A percentile compares a stretch with the other conserved stretches of the same genome.
Conservation (phyloP, 148 eudicot species). For the Persicaria tinctoria region DNA sequence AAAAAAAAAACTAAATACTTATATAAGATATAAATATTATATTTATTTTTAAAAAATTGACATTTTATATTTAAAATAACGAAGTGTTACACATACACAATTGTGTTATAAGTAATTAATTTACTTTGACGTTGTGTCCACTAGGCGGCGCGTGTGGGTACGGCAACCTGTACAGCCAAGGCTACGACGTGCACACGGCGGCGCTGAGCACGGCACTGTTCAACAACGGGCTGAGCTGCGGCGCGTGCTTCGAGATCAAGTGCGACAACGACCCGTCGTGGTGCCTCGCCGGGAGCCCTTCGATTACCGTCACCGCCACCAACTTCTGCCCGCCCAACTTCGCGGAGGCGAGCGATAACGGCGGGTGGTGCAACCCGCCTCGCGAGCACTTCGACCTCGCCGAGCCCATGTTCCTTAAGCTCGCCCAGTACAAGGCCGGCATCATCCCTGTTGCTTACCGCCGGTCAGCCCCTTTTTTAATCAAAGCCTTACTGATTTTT, state of each 20-base stretch:
- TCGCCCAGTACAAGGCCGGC: conserved; percentile 85
- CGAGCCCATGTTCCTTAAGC: conserved; percentile 86
- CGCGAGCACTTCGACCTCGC: conserved; percentile 84
- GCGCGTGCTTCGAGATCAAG: conserved; percentile 78
- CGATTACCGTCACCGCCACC: conserved; percentile 74
- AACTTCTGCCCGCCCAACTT: conserved; percentile 86
- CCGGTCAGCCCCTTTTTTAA: conserved; percentile 26
- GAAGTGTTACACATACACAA: too few species aligned
- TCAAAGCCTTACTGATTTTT: neutral
- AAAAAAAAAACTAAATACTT: too few species aligned
- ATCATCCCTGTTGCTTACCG: conserved; percentile 82
- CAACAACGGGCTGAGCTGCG: conserved; percentile 83
- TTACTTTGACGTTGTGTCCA: neutral
- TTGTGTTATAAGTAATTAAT: too few species aligned
- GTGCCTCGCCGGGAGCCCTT: conserved; percentile 85
- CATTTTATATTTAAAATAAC: too few species aligned
- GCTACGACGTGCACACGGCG: conserved; percentile 68
- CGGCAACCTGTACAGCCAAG: conserved; percentile 12
- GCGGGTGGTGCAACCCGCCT: conserved; percentile 98
- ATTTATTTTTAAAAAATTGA: too few species aligned
- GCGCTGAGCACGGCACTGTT: conserved; percentile 86
- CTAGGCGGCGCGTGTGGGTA: conserved; percentile 13
- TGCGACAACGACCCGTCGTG: conserved; percentile 60
- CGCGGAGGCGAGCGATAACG: conserved; percentile 66
- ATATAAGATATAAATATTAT: too few species aligned